Percentiles rank a stretch among this genome's conserved stretches.
These are phyloP conservation scores for Globisporangium acanthophoron DNA, from an alignment of 352 stramenopile species.

Conservation along the genomic window DNA sequence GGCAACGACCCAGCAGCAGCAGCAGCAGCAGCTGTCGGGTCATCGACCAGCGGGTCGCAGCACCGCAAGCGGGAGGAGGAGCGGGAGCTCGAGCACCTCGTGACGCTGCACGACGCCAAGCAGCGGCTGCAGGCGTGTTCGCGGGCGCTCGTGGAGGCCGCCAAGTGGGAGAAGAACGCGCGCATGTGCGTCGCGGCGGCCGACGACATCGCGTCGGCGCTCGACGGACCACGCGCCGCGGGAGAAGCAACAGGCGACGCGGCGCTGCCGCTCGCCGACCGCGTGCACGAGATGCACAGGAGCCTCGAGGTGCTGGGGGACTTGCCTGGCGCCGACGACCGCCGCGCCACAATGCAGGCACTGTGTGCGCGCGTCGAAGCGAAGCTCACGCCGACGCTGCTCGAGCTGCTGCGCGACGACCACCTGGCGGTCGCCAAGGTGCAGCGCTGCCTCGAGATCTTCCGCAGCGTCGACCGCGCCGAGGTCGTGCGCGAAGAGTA, in stretches of 20 bases:
- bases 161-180: constrained; percentile 61
- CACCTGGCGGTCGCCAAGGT: constrained; percentile 34
- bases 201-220: constrained; percentile 22
- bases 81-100: constrained; percentile 46
- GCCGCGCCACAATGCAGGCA: constrained; percentile 38
- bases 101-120: constrained; percentile 67
- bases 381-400: constrained; percentile 39
- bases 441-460: constrained; percentile 43
- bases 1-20: not conserved
- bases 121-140: constrained; percentile 55
- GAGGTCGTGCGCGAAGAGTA: constrained; percentile 43
- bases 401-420: constrained; percentile 31
- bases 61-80: constrained; percentile 18
- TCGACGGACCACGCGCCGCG: too few species aligned
- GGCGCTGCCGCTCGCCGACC: constrained; percentile 27
- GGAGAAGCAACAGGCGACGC: not conserved
- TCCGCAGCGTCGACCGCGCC: constrained; percentile 38
- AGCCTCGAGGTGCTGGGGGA: constrained; percentile 61
- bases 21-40: not conserved
- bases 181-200: constrained; percentile 37
- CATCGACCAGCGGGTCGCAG: constrained; percentile 1
- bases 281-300: constrained; percentile 53
- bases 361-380: constrained; percentile 53
- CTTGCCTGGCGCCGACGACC: constrained; percentile 53
- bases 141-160: constrained; percentile 61